Evolutionary conservation across 805 yeast genomes (phyloP).

Genomic region (Komagataella ulmi): DNA sequence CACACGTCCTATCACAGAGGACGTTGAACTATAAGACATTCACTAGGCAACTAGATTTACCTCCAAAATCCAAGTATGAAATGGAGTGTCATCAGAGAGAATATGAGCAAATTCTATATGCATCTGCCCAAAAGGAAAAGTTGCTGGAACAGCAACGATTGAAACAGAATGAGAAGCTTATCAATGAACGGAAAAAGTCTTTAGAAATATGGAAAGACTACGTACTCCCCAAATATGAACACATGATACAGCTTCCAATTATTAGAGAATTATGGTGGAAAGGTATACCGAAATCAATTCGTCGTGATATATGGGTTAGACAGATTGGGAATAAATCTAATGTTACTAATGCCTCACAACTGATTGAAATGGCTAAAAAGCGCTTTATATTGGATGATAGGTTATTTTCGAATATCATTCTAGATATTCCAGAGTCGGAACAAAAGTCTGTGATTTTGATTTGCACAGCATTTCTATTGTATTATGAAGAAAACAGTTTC

Average conservation of each 20-base stretch:
- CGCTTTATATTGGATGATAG: neutral
- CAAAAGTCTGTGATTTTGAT: conserved; percentile 17
- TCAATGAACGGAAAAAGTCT: conserved; percentile 24
- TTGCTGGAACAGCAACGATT: conserved; percentile 17
- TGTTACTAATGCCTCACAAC: conserved; percentile 4
- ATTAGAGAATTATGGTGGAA: conserved; percentile 51
- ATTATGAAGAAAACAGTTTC: neutral
- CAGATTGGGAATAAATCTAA: conserved; percentile 23
- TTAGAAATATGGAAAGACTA: conserved; percentile 23
- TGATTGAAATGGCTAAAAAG: neutral
- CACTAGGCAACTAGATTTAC: conserved; percentile 53
- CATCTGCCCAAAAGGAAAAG: conserved; percentile 26
- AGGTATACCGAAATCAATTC: conserved; percentile 30
- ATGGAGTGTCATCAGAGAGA: conserved; percentile 39
- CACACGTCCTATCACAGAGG: neutral
- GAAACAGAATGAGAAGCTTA: conserved; percentile 16
- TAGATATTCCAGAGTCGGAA: conserved; percentile 2
- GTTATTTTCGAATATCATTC: neutral
- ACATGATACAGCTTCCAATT: conserved; percentile 20
- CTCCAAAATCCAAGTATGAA: conserved; percentile 48
- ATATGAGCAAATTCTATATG: conserved; percentile 28
- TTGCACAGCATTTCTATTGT: neutral
- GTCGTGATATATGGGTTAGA: conserved; percentile 38
- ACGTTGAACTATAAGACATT: neutral
- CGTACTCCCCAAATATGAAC: conserved; percentile 22